Percentiles rank a stretch among this genome's conserved stretches.
Evolutionary conservation across 768 basidiomycete species (phyloP).

Genomic region (Hypholoma sublateritium): DNA sequence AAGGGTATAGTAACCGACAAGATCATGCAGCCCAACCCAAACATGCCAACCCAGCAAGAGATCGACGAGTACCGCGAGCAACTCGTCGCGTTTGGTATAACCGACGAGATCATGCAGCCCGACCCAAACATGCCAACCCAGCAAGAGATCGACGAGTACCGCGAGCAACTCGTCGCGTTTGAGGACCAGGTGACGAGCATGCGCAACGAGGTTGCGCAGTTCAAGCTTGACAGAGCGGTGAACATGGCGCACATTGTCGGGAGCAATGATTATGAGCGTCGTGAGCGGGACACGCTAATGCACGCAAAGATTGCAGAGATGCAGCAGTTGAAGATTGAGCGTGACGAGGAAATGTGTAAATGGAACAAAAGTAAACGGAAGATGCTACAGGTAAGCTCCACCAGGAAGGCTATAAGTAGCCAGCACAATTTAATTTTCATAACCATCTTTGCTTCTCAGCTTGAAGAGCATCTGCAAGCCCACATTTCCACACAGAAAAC

Average conservation of each 20-base stretch:
- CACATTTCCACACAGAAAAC: not conserved
- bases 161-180: conserved; percentile 7
- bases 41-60: conserved; percentile 12
- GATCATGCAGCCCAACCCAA: not conserved
- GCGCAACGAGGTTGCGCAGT: conserved; percentile 11
- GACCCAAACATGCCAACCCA: conserved; percentile 1
- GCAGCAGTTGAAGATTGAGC: not conserved
- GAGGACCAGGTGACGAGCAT: conserved; percentile 8
- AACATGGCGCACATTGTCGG: conserved; percentile 12
- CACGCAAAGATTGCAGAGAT: not conserved
- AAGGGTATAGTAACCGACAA: not conserved
- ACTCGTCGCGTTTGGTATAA: conserved; percentile 8
- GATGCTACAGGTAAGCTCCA: not conserved
- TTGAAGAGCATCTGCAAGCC: not conserved
- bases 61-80: conserved; percentile 8
- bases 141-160: conserved; percentile 13
- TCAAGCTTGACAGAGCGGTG: conserved; percentile 6
- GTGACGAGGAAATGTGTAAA: not conserved
- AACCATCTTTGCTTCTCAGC: not conserved
- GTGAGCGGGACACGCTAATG: not conserved
- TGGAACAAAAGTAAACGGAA: not conserved
- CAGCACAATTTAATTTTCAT: too few species aligned
- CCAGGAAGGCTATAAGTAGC: too few species aligned
- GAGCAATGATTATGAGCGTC: not conserved
- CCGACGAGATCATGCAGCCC: too few species aligned